Conservation (phyloP, 306 rosid genomes). For the Malus sylvestris region DNA sequence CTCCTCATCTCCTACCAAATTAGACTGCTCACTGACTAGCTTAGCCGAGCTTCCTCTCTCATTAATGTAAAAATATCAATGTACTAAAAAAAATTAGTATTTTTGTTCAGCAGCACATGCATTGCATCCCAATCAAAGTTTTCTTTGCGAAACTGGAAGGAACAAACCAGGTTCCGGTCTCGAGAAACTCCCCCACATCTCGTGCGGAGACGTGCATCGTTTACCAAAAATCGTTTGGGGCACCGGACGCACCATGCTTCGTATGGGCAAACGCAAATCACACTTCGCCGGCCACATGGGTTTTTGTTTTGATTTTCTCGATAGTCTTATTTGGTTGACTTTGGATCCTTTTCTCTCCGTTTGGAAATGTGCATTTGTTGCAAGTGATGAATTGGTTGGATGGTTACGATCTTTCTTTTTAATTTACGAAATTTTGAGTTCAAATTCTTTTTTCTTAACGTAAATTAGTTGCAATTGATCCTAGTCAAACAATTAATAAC, state of each 20-base stretch:
- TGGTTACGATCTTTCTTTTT: no score
- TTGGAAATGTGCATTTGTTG: neutral
- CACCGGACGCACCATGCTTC: neutral
- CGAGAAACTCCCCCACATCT: neutral
- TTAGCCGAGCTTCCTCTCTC: no score
- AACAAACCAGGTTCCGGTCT: neutral
- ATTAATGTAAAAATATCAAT: no score
- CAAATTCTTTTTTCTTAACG: no score
- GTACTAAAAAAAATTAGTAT: neutral
- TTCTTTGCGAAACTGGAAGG: neutral
- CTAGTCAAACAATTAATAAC: no score
- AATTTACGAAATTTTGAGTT: no score
- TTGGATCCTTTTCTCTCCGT: neutral
- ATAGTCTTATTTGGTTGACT: neutral
- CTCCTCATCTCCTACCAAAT: no score
- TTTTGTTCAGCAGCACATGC: conserved; percentile 1
- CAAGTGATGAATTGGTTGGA: no score
- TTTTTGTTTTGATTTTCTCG: neutral
- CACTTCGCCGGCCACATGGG: neutral
- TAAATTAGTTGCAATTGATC: no score
- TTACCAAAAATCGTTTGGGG: neutral
- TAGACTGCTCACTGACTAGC: no score
- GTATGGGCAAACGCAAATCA: neutral
- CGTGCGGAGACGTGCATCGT: conserved; percentile 2
- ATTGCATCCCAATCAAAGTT: neutral